A percentile compares a stretch with the other conserved stretches of the same genome.
phyloP scores from a whole-genome alignment of 768 basidiomycete genomes.

The Epithele typhae region DNA sequence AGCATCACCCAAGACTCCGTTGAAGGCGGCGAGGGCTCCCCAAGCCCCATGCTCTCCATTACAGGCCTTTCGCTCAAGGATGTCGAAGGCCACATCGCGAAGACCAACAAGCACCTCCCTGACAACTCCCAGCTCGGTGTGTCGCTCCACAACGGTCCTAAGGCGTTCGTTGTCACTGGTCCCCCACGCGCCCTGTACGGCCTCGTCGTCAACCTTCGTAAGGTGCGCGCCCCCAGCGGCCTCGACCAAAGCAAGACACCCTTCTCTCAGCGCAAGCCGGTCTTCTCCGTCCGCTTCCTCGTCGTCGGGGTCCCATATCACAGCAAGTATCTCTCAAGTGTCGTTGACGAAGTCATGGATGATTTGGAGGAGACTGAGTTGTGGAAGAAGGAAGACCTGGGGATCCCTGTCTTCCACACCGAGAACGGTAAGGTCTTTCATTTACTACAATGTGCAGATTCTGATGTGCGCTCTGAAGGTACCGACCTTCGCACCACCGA shows the following conservation, averaged over 20 bases:
- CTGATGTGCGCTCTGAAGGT: slow-evolving; percentile 45
- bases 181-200: slow-evolving; percentile 91
- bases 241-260: slow-evolving; percentile 92
- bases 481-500: slow-evolving; percentile 70
- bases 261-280: slow-evolving; percentile 91
- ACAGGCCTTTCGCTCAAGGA: slow-evolving; percentile 74
- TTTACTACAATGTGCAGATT: slow-evolving; percentile 15
- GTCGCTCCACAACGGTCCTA: slow-evolving; percentile 91
- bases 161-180: slow-evolving; percentile 90
- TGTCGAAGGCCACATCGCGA: slow-evolving; percentile 74
- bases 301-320: slow-evolving; percentile 97
- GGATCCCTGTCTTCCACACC: slow-evolving; percentile 87
- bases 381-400: slow-evolving; percentile 65
- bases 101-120: slow-evolving; percentile 85
- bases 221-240: slow-evolving; percentile 81
- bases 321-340: slow-evolving; percentile 75
- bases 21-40: slow-evolving; percentile 90
- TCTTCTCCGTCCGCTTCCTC: slow-evolving; percentile 90
- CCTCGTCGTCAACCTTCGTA: slow-evolving; percentile 85
- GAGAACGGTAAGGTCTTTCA: slow-evolving; percentile 68
- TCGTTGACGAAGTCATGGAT: slow-evolving; percentile 66
- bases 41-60: slow-evolving; percentile 91
- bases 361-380: slow-evolving; percentile 77
- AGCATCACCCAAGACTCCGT: slow-evolving; percentile 81
- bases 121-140: slow-evolving; percentile 74